A percentile compares a stretch with the other conserved stretches of the same genome.
phyloP scores from a whole-genome alignment of 176 grass and related monocot species.

The Paspalum notatum region DNA sequence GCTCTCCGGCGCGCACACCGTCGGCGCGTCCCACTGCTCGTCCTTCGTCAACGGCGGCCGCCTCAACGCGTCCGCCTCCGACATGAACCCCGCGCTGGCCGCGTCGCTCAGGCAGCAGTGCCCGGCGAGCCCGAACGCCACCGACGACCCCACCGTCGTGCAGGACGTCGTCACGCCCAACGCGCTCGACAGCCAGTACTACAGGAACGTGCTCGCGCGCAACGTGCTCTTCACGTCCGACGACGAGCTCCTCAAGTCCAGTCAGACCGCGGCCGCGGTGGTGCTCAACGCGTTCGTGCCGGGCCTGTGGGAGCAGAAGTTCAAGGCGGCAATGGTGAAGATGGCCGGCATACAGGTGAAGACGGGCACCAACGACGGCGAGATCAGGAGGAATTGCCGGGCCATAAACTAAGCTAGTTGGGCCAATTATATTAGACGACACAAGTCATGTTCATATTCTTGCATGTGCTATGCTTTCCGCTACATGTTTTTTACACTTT shows the following conservation, averaged over 20 bases:
- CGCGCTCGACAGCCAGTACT: constrained; percentile 47
- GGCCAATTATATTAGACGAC: too few relatives aligned
- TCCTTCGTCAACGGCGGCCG: constrained; percentile 8
- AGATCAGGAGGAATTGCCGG: constrained; percentile 51
- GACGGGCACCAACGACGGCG: constrained; percentile 6
- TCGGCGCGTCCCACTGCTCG: constrained; percentile 43
- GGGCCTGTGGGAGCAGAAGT: constrained; percentile 38
- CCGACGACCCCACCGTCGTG: constrained; percentile 39
- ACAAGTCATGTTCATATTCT: too few relatives aligned
- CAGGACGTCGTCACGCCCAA: constrained; percentile 37
- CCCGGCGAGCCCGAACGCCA: constrained; percentile 1
- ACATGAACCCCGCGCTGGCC: constrained; percentile 24
- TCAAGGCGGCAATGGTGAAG: constrained; percentile 50
- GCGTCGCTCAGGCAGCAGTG: constrained; percentile 8
- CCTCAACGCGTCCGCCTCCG: not conserved
- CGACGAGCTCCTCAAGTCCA: constrained; percentile 20
- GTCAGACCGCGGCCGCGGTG: constrained; percentile 3
- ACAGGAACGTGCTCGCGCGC: constrained; percentile 30
- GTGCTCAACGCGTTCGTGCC: not conserved
- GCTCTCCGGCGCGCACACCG: constrained; percentile 48
- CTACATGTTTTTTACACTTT: too few relatives aligned
- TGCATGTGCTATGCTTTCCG: too few relatives aligned
- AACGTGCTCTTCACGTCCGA: constrained; percentile 49
- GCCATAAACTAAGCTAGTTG: not conserved
- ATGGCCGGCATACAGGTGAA: constrained; percentile 38